Conservation (phyloP, 1,139 yeast species). For the Pichia sp. region DNA sequence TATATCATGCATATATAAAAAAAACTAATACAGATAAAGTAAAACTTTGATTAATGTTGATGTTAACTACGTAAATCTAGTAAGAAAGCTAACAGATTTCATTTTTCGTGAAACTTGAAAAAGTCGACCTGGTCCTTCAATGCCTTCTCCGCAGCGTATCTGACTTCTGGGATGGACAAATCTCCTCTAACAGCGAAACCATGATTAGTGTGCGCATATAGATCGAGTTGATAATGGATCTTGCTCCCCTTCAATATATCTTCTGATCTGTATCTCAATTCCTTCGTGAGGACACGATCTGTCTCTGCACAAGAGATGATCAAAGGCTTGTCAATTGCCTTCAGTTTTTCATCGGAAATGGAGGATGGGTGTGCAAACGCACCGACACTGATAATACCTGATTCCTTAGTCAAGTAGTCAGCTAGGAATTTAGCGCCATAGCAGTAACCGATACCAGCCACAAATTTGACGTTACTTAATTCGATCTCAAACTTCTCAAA, state of each 20-base stretch:
- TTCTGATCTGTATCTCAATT: conserved; percentile 56
- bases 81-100: no score
- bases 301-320: conserved; percentile 65
- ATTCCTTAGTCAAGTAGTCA: conserved; percentile 39
- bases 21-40: no score
- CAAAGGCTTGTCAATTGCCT: conserved; percentile 50
- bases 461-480: conserved; percentile 38
- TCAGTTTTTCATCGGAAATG: conserved; percentile 56
- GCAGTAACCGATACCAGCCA: conserved; percentile 72
- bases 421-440: conserved; percentile 71
- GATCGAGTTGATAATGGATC: conserved; percentile 47
- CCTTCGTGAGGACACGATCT: conserved; percentile 56
- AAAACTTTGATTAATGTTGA: no score
- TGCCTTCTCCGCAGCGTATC: conserved; percentile 66
- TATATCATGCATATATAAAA: no score
- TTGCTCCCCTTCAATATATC: conserved; percentile 40
- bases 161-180: conserved; percentile 40
- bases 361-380: conserved; percentile 81
- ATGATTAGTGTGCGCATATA: conserved; percentile 58
- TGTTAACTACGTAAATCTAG: no score
- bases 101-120: conserved; percentile 30
- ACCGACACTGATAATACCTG: conserved; percentile 47
- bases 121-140: conserved; percentile 52
- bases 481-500: conserved; percentile 34
- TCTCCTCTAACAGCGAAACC: conserved; percentile 83